Conservation (phyloP, 352 stramenopile genomes). For the Pythium periplocum region DNA sequence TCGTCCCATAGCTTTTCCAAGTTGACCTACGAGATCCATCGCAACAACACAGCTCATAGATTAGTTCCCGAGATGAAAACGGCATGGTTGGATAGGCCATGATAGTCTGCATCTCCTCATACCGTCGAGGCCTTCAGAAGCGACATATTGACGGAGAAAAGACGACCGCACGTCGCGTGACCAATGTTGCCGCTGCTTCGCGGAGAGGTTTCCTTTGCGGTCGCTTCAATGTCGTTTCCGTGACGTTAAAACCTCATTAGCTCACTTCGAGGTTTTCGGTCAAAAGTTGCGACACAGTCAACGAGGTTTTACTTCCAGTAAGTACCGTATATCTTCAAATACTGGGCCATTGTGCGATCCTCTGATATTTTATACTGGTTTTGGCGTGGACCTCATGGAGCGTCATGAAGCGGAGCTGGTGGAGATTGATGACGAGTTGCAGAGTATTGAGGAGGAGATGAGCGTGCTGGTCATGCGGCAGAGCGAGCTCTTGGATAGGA, state of each 20-base stretch:
- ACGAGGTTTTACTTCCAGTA: too few relatives aligned
- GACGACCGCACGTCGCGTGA: too few relatives aligned
- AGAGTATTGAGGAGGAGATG: conserved; percentile 52
- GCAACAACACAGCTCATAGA: background rate
- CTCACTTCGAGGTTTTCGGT: too few relatives aligned
- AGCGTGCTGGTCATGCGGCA: conserved; percentile 38
- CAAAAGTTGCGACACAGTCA: too few relatives aligned
- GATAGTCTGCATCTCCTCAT: conserved; percentile 5
- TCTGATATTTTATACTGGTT: too few relatives aligned
- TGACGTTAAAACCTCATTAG: too few relatives aligned
- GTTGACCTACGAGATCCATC: conserved; percentile 45
- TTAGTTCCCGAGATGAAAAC: background rate
- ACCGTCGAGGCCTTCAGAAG: conserved; percentile 78
- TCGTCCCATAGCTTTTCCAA: conserved; percentile 82
- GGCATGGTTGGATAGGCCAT: background rate
- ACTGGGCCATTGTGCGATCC: too few relatives aligned
- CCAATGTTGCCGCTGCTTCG: too few relatives aligned
- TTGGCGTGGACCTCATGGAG: background rate
- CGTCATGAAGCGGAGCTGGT: conserved; percentile 29
- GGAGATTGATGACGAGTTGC: conserved; percentile 50
- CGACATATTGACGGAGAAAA: conserved; percentile 37
- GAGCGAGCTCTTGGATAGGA: conserved; percentile 44
- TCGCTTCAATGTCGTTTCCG: too few relatives aligned
- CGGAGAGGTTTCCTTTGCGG: too few relatives aligned
- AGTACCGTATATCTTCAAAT: too few relatives aligned